These are phyloP conservation scores for Cryptococcus hybrid DNA, from an alignment of 1,284 basidiomycete genomes.

Conservation along the genomic window DNA sequence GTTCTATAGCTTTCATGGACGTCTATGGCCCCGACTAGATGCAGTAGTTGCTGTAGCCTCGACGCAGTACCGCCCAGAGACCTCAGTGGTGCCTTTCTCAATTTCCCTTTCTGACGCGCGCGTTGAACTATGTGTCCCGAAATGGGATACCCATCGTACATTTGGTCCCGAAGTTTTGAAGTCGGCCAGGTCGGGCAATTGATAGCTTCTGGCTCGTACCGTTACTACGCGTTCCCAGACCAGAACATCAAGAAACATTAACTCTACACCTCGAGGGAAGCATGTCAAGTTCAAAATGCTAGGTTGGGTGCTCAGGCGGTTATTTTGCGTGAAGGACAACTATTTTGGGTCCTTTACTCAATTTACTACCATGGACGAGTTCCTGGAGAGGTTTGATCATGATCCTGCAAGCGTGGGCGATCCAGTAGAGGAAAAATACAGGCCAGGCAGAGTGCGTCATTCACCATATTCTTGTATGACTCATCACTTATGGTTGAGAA, in stretches of 20 bases:
- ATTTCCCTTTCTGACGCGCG: constrained; percentile 61
- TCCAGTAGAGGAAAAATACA: constrained; percentile 72
- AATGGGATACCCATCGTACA: constrained; percentile 83
- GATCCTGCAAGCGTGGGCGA: constrained; percentile 66
- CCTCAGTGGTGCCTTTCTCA: constrained; percentile 66
- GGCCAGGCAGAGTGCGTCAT: constrained; percentile 63
- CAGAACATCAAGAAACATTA: constrained; percentile 74
- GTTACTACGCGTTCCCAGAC: constrained; percentile 66
- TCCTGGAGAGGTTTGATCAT: constrained; percentile 64
- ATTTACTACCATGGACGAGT: constrained; percentile 81
- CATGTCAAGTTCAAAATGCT: constrained; percentile 66
- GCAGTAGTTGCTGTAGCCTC: constrained; percentile 62
- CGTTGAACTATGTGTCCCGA: constrained; percentile 67
- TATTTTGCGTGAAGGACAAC: constrained; percentile 85
- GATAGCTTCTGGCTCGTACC: constrained; percentile 67
- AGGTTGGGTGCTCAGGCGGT: constrained; percentile 81
- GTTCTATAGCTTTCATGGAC: constrained; percentile 64
- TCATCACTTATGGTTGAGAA: not conserved
- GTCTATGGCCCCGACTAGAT: constrained; percentile 61
- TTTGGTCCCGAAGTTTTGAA: constrained; percentile 55
- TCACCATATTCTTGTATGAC: not conserved
- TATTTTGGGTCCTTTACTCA: constrained; percentile 90
- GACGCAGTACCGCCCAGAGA: constrained; percentile 68
- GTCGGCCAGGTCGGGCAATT: constrained; percentile 63
- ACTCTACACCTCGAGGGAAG: constrained; percentile 60